These are phyloP conservation scores for Cicer bijugum DNA, from an alignment of 306 rosid genomes.

Conservation along the genomic window DNA sequence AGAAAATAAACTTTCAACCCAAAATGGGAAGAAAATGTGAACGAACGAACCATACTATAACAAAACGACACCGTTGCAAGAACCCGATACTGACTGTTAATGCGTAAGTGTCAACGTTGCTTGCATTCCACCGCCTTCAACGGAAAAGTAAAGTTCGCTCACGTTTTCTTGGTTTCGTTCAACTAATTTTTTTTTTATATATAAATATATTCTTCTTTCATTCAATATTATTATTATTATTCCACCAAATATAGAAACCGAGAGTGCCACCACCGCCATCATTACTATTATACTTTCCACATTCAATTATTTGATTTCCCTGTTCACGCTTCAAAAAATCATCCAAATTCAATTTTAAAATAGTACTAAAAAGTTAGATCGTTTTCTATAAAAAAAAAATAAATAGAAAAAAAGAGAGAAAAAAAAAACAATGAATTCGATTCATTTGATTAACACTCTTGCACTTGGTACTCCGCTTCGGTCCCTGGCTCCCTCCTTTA, in stretches of 20 bases:
- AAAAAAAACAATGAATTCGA: constrained; percentile 50
- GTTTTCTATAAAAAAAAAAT: neutral
- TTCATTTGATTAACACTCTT: constrained; percentile 45
- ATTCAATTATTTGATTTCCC: constrained; percentile 33
- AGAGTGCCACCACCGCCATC: neutral
- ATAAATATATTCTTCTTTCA: no score
- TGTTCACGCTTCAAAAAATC: constrained; percentile 2
- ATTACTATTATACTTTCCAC: neutral
- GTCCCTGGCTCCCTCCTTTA: constrained; percentile 12
- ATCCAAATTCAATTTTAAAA: neutral
- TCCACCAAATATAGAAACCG: neutral
- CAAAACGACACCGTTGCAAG: constrained; percentile 16
- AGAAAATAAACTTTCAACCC: neutral
- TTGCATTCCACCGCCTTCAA: constrained; percentile 46
- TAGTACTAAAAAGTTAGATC: neutral
- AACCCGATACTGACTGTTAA: constrained; percentile 14
- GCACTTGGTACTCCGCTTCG: constrained; percentile 41
- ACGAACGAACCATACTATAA: neutral
- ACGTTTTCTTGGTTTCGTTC: constrained; percentile 39
- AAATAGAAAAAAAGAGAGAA: neutral
- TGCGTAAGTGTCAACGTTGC: constrained; percentile 31
- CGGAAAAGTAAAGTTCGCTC: constrained; percentile 47
- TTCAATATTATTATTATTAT: neutral
- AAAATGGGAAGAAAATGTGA: neutral
- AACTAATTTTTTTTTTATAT: constrained; percentile 1